Conservation (phyloP, 2,329 filamentous ascomycete genomes). For the Paracamarosporium sp. region DNA sequence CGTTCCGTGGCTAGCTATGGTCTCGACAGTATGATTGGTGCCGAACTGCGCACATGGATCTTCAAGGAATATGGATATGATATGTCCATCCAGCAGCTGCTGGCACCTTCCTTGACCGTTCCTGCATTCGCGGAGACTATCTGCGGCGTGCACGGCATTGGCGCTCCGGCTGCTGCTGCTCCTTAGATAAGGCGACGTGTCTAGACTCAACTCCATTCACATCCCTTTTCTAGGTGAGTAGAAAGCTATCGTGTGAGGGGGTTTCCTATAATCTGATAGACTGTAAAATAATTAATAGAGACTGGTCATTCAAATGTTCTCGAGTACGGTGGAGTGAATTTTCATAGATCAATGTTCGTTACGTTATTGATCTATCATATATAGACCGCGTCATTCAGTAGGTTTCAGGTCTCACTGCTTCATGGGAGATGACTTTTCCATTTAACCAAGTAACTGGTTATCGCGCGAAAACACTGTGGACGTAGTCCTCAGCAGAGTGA, state of each 20-base stretch:
- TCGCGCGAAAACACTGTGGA: too few relatives aligned
- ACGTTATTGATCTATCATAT: too few relatives aligned
- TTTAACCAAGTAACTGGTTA: too few relatives aligned
- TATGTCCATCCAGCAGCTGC: not conserved
- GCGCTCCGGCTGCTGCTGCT: too few relatives aligned
- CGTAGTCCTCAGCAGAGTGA: too few relatives aligned
- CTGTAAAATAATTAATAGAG: too few relatives aligned
- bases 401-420: too few relatives aligned
- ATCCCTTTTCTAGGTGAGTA: not conserved
- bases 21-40: constrained; percentile 19
- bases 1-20: constrained; percentile 12
- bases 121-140: not conserved
- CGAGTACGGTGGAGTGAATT: too few relatives aligned
- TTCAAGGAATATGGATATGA: constrained; percentile 12
- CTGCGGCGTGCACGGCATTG: not conserved
- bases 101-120: not conserved
- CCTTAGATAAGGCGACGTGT: not conserved
- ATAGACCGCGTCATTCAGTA: too few relatives aligned
- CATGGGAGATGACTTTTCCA: too few relatives aligned
- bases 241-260: not conserved
- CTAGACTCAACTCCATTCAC: not conserved
- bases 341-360: too few relatives aligned
- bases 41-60: constrained; percentile 19
- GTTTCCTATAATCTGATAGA: not conserved
- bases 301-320: too few relatives aligned